Evolutionary conservation across 371 early-diverging fungal genomes (phyloP).

Genomic region (Mortierella sp.): DNA sequence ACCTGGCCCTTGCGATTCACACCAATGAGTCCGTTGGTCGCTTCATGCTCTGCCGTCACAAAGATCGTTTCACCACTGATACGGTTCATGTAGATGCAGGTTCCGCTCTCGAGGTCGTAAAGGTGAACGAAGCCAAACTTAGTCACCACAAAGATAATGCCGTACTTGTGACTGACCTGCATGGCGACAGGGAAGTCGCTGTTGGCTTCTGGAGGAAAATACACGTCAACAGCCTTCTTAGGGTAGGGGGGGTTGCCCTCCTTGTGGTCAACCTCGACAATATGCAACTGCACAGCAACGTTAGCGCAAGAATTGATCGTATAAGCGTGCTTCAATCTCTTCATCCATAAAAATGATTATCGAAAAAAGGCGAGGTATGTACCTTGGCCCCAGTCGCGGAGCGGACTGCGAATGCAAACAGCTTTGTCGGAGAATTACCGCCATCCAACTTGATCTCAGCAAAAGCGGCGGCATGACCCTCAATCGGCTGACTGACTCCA

Average conservation of each 20-base stretch:
- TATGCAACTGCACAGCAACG: slow-evolving; percentile 78
- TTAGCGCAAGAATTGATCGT: not conserved
- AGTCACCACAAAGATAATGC: slow-evolving; percentile 93
- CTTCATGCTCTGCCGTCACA: slow-evolving; percentile 92
- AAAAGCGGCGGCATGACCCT: slow-evolving; percentile 97
- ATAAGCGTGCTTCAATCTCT: not conserved
- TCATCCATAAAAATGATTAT: not conserved
- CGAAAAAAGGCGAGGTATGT: slow-evolving; percentile 7
- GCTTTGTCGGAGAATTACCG: slow-evolving; percentile 79
- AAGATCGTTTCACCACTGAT: slow-evolving; percentile 97
- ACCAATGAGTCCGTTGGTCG: slow-evolving; percentile 89
- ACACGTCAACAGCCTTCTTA: slow-evolving; percentile 93
- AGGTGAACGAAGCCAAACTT: slow-evolving; percentile 98
- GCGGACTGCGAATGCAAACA: slow-evolving; percentile 95
- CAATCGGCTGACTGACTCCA: slow-evolving; percentile 93
- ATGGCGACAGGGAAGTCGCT: slow-evolving; percentile 97
- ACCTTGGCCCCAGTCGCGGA: slow-evolving; percentile 84
- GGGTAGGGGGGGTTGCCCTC: slow-evolving; percentile 91
- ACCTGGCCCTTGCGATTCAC: slow-evolving; percentile 98
- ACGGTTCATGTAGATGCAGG: slow-evolving; percentile 95
- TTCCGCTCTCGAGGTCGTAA: slow-evolving; percentile 94
- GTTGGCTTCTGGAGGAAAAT: slow-evolving; percentile 95
- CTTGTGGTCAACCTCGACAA: slow-evolving; percentile 96
- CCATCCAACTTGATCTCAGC: slow-evolving; percentile 89
- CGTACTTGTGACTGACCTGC: slow-evolving; percentile 94